Percentiles rank a stretch among this genome's conserved stretches.
Conservation (phyloP, 2,329 filamentous ascomycete genomes). For the Penicillium griseofulvum region DNA sequence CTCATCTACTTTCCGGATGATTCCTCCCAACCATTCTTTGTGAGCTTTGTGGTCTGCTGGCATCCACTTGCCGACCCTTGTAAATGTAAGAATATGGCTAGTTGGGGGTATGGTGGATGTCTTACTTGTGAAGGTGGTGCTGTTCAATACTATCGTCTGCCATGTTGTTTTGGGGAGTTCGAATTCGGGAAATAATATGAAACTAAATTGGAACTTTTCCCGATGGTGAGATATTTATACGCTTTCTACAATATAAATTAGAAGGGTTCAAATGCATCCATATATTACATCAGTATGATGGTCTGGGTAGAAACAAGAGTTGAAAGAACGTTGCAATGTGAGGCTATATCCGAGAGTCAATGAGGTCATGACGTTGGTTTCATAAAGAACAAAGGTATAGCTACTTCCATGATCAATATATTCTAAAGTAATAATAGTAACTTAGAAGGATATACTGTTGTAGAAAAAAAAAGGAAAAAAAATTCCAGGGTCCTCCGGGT, state of each 20-base stretch:
- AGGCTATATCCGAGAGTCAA: background rate
- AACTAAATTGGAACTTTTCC: background rate
- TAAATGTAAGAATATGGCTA: background rate
- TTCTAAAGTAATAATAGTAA: no score
- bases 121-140: constrained; percentile 21
- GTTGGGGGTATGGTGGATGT: background rate
- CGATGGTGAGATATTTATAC: background rate
- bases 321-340: background rate
- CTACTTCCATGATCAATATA: no score
- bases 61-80: constrained; percentile 59
- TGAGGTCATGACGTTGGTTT: background rate
- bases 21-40: constrained; percentile 59
- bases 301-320: background rate
- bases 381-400: no score
- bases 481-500: constrained; percentile 34
- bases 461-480: background rate
- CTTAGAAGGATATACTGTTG: no score
- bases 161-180: background rate
- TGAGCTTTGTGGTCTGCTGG: constrained; percentile 62
- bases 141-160: background rate
- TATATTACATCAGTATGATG: constrained; percentile 1
- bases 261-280: background rate
- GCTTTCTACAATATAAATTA: background rate
- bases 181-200: background rate
- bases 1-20: constrained; percentile 56